Evolutionary conservation across 2,329 filamentous ascomycete genomes (phyloP), one percentile per base, ranked within the genome.

Genomic region (Diplodia sapinea): DNA sequence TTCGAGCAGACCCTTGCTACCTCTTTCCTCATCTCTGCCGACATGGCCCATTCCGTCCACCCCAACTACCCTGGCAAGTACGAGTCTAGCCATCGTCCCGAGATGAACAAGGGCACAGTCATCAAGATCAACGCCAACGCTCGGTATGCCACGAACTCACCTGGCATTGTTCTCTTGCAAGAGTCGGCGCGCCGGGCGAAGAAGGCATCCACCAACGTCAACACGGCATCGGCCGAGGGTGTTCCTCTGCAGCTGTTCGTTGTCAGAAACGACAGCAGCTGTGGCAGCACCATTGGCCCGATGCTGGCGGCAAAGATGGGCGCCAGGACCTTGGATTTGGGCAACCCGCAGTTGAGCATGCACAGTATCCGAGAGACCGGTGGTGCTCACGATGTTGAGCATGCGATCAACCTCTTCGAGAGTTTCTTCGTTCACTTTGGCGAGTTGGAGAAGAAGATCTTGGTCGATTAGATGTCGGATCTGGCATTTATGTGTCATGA

Each of bases 81-180:
- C 81, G 95, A 99, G 82, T 81, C 88, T 43, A 91, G 92, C 73
- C 95, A 99, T 81, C 88, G 92, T 71, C 95, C 95, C 5, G 90
- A 94, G 80, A 96, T 99, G 87, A 99, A 99, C 85, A 92, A 93
- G 79, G 95, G 95, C 63, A 92, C 92, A 4, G 94, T 98, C 55
- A 93, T 99, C 84, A 99, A 99, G 83, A 87, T 99, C 84, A 99
- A 99, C 77, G 95, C 95, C 70, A 99, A 98, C 79, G 93, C 95
- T 73, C 90, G 94, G 70, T 99, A 99, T 81, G 93, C 94, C 36
- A 99, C 95, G 66, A 98, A 97, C 83, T 92, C 93, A 0, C 95
- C 95, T 1, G 95, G 95, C 43, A 96, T 98, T 72, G 94, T 96
- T 8, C 84, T 99, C 40, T 79, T 99, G 12, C 92, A 97, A 79